These are phyloP conservation scores for Fusarium marasasianum DNA, from an alignment of 2,329 filamentous ascomycete genomes.

Conservation along the genomic window DNA sequence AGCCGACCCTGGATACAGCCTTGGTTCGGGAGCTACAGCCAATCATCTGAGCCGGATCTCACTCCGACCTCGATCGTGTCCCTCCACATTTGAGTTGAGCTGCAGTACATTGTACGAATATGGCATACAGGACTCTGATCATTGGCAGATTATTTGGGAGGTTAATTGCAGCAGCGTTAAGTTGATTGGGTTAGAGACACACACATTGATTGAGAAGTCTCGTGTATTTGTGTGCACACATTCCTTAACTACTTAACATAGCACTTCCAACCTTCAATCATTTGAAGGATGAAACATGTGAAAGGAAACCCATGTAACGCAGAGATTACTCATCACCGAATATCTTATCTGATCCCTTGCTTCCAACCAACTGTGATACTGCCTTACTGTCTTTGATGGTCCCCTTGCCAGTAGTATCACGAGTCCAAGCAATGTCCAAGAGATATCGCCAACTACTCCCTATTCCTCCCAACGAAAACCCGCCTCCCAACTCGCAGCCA, in stretches of 20 bases:
- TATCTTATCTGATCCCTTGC: background rate
- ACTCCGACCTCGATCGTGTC: background rate
- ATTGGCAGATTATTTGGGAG: background rate
- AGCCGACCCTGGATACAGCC: background rate
- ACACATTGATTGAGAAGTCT: background rate
- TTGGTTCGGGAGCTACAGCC: background rate
- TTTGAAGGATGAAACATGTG: background rate
- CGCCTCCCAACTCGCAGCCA: background rate
- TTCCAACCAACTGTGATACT: background rate
- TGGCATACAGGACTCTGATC: background rate
- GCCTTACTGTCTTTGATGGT: background rate
- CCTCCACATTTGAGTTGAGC: background rate
- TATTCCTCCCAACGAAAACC: background rate
- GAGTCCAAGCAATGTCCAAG: conserved; percentile 19
- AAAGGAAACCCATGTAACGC: background rate
- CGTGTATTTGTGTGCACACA: background rate
- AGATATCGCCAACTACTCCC: conserved; percentile 24
- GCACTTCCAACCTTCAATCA: background rate
- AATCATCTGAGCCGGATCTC: background rate
- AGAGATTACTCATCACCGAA: background rate
- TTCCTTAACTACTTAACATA: background rate
- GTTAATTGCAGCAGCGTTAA: background rate
- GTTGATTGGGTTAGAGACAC: background rate
- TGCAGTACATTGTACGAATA: background rate
- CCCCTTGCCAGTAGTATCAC: background rate